phyloP scores from a whole-genome alignment of 805 yeast genomes.

The Yarrowia sp. region DNA sequence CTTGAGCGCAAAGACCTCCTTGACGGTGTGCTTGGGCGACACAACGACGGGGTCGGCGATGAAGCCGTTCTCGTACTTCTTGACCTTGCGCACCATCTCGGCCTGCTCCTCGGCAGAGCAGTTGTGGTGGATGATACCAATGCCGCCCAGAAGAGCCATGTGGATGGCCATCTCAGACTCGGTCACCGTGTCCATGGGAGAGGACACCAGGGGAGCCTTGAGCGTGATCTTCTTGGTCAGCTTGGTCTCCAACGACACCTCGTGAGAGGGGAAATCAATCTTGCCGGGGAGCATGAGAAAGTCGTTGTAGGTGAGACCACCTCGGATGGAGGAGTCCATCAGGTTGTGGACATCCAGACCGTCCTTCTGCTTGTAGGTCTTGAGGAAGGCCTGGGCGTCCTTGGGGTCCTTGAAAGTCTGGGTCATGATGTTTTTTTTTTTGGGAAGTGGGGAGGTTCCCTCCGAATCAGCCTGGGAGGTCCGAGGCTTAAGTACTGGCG shows the following conservation, averaged over 20 bases:
- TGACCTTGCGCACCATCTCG: constrained; percentile 94
- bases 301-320: constrained; percentile 97
- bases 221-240: constrained; percentile 88
- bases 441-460: constrained; percentile 25
- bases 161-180: constrained; percentile 96
- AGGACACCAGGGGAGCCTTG: constrained; percentile 92
- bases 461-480: constrained; percentile 8
- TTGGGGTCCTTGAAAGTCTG: constrained; percentile 27
- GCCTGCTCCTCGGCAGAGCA: constrained; percentile 97
- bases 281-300: constrained; percentile 93
- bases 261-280: constrained; percentile 79
- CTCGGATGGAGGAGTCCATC: constrained; percentile 86
- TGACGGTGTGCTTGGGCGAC: constrained; percentile 71
- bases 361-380: constrained; percentile 67
- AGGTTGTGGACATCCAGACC: constrained; percentile 80
- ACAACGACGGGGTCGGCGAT: constrained; percentile 91
- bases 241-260: constrained; percentile 75
- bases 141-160: constrained; percentile 98
- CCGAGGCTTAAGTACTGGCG: not conserved
- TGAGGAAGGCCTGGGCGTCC: constrained; percentile 63
- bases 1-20: constrained; percentile 72
- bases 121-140: constrained; percentile 98
- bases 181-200: constrained; percentile 99
- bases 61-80: constrained; percentile 96
- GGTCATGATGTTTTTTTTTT: constrained; percentile 10